Evolutionary conservation across 2,329 filamentous ascomycete species (phyloP).

Genomic region (Ascochyta koolunga): DNA sequence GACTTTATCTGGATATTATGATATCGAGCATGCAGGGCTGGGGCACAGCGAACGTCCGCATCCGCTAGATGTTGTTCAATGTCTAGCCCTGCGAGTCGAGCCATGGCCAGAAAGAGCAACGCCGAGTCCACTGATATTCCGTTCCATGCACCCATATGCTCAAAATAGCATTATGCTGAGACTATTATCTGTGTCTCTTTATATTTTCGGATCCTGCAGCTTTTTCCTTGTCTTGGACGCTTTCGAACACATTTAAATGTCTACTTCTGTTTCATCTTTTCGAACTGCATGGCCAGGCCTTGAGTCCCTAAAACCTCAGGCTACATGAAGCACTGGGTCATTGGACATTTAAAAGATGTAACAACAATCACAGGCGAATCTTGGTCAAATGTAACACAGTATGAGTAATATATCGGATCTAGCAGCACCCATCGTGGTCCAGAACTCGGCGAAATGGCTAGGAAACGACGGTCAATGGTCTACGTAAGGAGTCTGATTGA

Average conservation of each 20-base stretch:
- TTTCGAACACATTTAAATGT: background rate
- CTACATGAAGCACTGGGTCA: background rate
- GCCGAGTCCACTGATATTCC: background rate
- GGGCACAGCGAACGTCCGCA: background rate
- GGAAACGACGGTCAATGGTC: slow-evolving; percentile 32
- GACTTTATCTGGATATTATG: background rate
- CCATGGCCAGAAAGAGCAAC: background rate
- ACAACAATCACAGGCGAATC: too few species aligned
- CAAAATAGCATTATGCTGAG: background rate
- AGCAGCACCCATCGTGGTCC: slow-evolving; percentile 9
- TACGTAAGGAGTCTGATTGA: slow-evolving; percentile 15
- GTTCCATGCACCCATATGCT: background rate
- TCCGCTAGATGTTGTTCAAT: background rate
- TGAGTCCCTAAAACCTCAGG: background rate
- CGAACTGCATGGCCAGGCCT: background rate
- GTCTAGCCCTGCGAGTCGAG: background rate
- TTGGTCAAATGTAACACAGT: background rate
- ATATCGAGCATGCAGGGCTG: background rate
- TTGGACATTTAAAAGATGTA: background rate
- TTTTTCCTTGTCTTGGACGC: background rate
- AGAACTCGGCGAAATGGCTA: slow-evolving; percentile 18
- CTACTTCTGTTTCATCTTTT: background rate
- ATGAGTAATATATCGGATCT: background rate
- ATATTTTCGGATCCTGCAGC: background rate
- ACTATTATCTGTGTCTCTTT: background rate